A percentile compares a stretch with the other conserved stretches of the same genome.
phyloP scores from a whole-genome alignment of 225 moss, liverwort and hornwort species.

The Asterella californica region DNA sequence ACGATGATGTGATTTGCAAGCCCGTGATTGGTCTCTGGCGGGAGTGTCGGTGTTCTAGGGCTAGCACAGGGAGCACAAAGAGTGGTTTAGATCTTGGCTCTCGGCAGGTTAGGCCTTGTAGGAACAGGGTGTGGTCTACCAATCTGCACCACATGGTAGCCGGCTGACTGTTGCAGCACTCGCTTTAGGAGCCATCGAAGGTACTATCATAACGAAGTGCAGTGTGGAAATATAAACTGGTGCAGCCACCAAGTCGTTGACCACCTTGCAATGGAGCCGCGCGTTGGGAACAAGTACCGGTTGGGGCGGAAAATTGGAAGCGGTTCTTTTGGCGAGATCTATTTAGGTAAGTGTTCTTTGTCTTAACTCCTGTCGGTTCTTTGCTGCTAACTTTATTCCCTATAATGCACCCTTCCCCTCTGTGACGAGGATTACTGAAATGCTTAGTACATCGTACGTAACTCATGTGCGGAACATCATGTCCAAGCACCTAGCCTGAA shows the following conservation, averaged over 20 bases:
- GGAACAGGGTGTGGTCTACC: constrained; percentile 17
- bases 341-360: constrained; percentile 62
- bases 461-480: no score
- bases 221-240: constrained; percentile 22
- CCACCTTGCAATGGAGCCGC: constrained; percentile 73
- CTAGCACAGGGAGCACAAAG: constrained; percentile 25
- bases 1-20: constrained; percentile 30
- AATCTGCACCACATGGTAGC: constrained; percentile 23
- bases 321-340: constrained; percentile 99
- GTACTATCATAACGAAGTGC: constrained; percentile 13
- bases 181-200: constrained; percentile 13
- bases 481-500: no score
- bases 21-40: constrained; percentile 15
- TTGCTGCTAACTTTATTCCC: background rate
- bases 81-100: constrained; percentile 28
- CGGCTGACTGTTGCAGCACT: constrained; percentile 16
- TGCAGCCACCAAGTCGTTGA: constrained; percentile 27
- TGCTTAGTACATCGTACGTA: no score
- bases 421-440: no score
- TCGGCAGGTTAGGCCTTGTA: constrained; percentile 15
- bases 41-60: constrained; percentile 38
- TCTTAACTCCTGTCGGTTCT: background rate
- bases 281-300: constrained; percentile 92
- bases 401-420: background rate
- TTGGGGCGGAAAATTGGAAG: constrained; percentile 99